Evolutionary conservation across 148 eudicot species (phyloP).

Genomic region (Arctostaphylos glauca): DNA sequence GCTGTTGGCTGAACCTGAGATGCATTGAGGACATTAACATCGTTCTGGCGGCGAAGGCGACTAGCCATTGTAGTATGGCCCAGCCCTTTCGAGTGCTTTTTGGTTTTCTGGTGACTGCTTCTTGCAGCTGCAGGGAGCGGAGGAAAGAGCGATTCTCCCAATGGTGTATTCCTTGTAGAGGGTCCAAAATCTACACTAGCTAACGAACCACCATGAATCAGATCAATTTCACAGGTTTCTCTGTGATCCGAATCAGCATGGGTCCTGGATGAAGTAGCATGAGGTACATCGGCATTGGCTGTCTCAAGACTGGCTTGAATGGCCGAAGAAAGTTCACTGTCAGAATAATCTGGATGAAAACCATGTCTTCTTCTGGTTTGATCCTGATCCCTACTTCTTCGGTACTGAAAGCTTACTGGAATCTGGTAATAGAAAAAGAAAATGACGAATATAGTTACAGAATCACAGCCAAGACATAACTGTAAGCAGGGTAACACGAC

Average conservation of each 20-base stretch:
- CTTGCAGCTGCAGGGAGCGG: constrained; percentile 53
- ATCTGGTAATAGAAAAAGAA: constrained; percentile 36
- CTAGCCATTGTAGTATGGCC: constrained; percentile 69
- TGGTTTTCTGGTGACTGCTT: constrained; percentile 45
- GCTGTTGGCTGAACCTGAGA: constrained; percentile 42
- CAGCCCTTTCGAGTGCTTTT: constrained; percentile 29
- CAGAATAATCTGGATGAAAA: constrained; percentile 52
- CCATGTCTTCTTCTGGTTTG: constrained; percentile 62
- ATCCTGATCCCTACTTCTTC: constrained; percentile 57
- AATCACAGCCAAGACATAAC: too few relatives aligned
- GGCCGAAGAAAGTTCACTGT: constrained; percentile 51
- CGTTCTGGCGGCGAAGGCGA: constrained; percentile 48
- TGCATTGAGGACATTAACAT: constrained; percentile 30
- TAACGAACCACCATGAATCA: constrained; percentile 50
- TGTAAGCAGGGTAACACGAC: too few relatives aligned
- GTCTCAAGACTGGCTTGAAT: constrained; percentile 64
- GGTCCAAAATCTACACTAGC: constrained; percentile 47
- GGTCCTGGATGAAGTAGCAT: constrained; percentile 38
- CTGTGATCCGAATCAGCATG: constrained; percentile 17
- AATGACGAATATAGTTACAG: neutral
- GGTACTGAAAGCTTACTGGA: constrained; percentile 75
- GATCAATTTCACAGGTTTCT: constrained; percentile 35
- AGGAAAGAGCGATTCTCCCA: constrained; percentile 66
- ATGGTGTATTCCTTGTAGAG: constrained; percentile 44
- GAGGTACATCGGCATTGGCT: constrained; percentile 28